Percentiles rank a stretch among this genome's conserved stretches.
These are phyloP conservation scores for Drechslerella coelobrocha DNA, from an alignment of 2,329 filamentous ascomycete genomes.

Conservation along the genomic window DNA sequence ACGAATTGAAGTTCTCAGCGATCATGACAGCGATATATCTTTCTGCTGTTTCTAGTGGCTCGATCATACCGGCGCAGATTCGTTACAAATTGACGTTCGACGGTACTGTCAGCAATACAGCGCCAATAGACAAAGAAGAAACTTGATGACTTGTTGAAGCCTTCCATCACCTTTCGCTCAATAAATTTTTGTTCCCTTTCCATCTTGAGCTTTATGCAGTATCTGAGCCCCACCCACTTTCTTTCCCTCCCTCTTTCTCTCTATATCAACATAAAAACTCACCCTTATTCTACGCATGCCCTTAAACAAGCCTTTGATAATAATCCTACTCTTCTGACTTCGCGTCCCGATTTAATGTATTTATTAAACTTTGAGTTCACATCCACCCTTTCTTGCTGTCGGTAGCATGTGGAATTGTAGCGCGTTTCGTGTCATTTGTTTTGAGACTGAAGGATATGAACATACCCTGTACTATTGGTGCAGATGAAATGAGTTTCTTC, in stretches of 20 bases:
- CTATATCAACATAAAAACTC: constrained; percentile 17
- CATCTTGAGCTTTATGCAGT: constrained; percentile 14
- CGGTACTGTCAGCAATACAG: constrained; percentile 16
- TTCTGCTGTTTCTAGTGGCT: constrained; percentile 22
- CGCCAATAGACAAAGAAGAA: neutral
- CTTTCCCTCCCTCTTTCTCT: constrained; percentile 5
- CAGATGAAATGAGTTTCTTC: constrained; percentile 7
- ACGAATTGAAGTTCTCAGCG: constrained; percentile 48
- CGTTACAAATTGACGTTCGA: neutral
- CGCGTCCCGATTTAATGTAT: constrained; percentile 38
- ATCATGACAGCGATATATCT: constrained; percentile 44
- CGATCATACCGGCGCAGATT: constrained; percentile 5
- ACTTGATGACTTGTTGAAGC: constrained; percentile 3
- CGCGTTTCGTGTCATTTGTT: constrained; percentile 13
- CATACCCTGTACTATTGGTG: constrained; percentile 1
- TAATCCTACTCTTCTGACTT: constrained; percentile 37
- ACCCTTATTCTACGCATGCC: constrained; percentile 2
- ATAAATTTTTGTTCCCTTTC: constrained; percentile 8
- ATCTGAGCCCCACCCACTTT: neutral
- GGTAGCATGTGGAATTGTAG: constrained; percentile 33
- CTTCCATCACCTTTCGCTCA: neutral
- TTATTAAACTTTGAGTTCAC: constrained; percentile 38
- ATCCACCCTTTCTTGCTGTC: neutral
- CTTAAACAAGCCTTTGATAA: constrained; percentile 27
- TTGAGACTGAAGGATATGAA: constrained; percentile 1